phyloP scores from a whole-genome alignment of 2,329 filamentous ascomycete genomes.

The Chrysosporium queenslandicum region DNA sequence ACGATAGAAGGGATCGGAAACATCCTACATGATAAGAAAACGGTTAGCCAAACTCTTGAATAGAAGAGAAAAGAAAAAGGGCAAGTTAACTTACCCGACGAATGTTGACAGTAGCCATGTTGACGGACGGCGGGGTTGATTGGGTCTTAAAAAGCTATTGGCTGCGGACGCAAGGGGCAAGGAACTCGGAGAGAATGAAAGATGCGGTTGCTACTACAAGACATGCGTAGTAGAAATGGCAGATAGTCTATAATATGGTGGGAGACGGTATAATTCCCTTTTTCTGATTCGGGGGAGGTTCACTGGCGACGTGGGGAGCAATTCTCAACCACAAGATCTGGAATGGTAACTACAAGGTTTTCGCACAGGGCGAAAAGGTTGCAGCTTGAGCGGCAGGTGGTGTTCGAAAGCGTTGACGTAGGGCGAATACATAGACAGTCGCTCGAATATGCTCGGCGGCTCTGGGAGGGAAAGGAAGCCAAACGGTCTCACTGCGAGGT shows the following conservation, averaged over 20 bases:
- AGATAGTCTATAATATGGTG: slow-evolving; percentile 10
- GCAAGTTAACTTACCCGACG: slow-evolving; percentile 49
- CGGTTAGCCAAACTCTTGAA: slow-evolving; percentile 10
- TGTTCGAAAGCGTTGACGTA: slow-evolving; percentile 88
- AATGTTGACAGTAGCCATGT: slow-evolving; percentile 96
- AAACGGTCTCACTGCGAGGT: slow-evolving; percentile 5
- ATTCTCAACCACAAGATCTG: slow-evolving; percentile 79
- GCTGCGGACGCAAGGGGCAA: slow-evolving; percentile 19
- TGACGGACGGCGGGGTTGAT: slow-evolving; percentile 42
- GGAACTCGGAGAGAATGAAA: slow-evolving; percentile 34
- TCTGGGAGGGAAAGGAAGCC: slow-evolving; percentile 27
- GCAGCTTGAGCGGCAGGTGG: slow-evolving; percentile 88
- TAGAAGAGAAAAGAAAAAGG: not conserved
- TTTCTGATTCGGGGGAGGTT: slow-evolving; percentile 14
- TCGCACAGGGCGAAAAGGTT: slow-evolving; percentile 90
- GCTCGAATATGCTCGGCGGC: slow-evolving; percentile 28
- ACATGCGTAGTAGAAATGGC: slow-evolving; percentile 44
- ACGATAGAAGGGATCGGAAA: slow-evolving; percentile 97
- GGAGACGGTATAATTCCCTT: slow-evolving; percentile 19
- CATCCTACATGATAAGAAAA: slow-evolving; percentile 47
- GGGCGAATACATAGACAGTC: slow-evolving; percentile 98
- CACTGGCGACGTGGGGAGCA: slow-evolving; percentile 26
- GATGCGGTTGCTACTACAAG: slow-evolving; percentile 42
- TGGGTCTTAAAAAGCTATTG: slow-evolving; percentile 24
- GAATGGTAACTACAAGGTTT: slow-evolving; percentile 85